phyloP scores from a whole-genome alignment of 257 asterid species.

The Hygrophila difformis region DNA sequence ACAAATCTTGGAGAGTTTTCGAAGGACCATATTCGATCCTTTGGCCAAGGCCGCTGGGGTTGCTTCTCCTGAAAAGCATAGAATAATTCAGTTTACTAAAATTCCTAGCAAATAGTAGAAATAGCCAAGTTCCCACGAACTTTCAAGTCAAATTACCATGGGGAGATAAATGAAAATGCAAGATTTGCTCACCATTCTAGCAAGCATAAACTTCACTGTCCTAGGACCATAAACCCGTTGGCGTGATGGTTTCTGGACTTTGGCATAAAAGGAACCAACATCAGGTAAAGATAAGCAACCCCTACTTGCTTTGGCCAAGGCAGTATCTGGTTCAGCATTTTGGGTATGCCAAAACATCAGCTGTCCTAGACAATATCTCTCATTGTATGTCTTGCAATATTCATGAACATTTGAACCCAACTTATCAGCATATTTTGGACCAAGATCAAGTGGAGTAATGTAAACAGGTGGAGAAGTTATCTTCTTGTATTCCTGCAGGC shows the following conservation, averaged over 20 bases:
- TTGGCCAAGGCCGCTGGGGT: constrained; percentile 88
- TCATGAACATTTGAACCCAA: constrained; percentile 78
- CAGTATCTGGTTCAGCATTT: constrained; percentile 73
- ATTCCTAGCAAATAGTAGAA: not conserved
- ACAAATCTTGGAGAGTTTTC: constrained; percentile 44
- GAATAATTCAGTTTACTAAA: not conserved
- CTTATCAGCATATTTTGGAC: constrained; percentile 79
- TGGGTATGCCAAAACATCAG: constrained; percentile 85
- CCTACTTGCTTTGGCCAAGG: constrained; percentile 69
- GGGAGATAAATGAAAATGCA: not conserved
- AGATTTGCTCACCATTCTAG: constrained; percentile 62
- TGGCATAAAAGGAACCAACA: constrained; percentile 84
- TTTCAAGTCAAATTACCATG: not conserved
- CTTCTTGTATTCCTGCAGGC: constrained; percentile 66
- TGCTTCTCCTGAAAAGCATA: constrained; percentile 65
- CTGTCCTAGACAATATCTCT: constrained; percentile 90
- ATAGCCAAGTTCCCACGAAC: not conserved
- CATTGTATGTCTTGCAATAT: constrained; percentile 82
- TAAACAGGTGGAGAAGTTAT: constrained; percentile 89
- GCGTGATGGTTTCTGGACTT: constrained; percentile 86
- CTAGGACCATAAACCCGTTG: constrained; percentile 93
- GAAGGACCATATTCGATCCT: constrained; percentile 88
- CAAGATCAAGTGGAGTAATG: constrained; percentile 91
- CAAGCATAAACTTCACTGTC: constrained; percentile 77
- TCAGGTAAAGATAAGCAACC: constrained; percentile 96